Evolutionary conservation across 1,284 basidiomycete genomes (phyloP), one percentile per base, ranked within the genome.

Genomic region (Heliocybe sulcata): DNA sequence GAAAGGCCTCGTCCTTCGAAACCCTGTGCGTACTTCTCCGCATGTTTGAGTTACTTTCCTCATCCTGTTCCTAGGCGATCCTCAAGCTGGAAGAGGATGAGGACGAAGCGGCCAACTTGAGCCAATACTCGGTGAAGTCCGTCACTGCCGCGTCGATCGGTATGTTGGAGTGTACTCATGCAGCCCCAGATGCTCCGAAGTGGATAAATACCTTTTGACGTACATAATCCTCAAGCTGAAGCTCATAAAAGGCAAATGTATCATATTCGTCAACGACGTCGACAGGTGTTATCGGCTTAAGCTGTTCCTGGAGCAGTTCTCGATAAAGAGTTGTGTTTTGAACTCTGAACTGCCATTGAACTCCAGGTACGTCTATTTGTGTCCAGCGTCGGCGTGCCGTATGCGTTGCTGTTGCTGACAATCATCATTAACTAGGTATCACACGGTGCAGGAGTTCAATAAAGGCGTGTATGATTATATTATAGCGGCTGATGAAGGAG

Each of bases 391-490:
- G n/a, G n/a, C n/a, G n/a, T n/a, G n/a, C n/a, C n/a, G n/a, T n/a
- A n/a, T n/a, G n/a, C n/a, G n/a, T n/a, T n/a, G 20, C 4, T 23
- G n/a, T 12, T 16, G 16, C 12, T 3, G 12, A 14, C 10, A 48
- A 22, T 33, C 8, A 8, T 38, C 35, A 52, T 57, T 49, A 25
- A n/a, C 20, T 12, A 92, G 92, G 69, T 98, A 96, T 66, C 97
- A 99, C 67, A 90, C 92, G 3, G 96, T 99, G 1, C 94, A 99
- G 65, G 96, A 98, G 72, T 99, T 99, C 69, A 98, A 99, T 73
- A 93, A 94, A 64, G 97, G 97, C 6, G 92, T 96, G 11, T 99
- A 98, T 66, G 94, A 99, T 67, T 98, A 98, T 67, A 95, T 99
- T 58, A 97, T 99, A 56, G 97, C 97, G 0, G 98, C 95, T 2